Percentiles rank a stretch among this genome's conserved stretches.
Conservation (phyloP, 2,329 filamentous ascomycete genomes). For the Exophiala alcalophila region DNA sequence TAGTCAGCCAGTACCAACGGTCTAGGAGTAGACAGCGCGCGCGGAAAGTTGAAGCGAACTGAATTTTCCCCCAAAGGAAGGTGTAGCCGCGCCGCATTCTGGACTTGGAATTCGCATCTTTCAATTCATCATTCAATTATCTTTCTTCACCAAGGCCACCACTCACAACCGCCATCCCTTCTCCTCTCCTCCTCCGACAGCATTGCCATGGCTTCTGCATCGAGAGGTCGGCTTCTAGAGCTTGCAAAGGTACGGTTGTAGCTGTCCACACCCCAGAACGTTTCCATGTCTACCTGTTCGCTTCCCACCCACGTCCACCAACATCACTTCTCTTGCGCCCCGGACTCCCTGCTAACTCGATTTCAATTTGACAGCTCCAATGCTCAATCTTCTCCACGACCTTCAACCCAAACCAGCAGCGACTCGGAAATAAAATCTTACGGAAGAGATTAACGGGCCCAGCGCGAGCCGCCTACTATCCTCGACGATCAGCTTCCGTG, state of each 20-base stretch:
- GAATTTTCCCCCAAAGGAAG: slow-evolving; percentile 4
- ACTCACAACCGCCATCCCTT: background rate
- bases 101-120: background rate
- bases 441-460: slow-evolving; percentile 86
- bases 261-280: background rate
- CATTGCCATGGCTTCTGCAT: slow-evolving; percentile 24
- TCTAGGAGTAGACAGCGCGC: too few relatives aligned
- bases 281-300: too few relatives aligned
- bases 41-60: slow-evolving; percentile 7
- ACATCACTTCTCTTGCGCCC: too few relatives aligned
- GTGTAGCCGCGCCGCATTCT: slow-evolving; percentile 10
- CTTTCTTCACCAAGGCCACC: slow-evolving; percentile 3
- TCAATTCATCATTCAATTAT: slow-evolving; percentile 1
- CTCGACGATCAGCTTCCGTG: slow-evolving; percentile 67
- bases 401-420: slow-evolving; percentile 79
- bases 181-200: slow-evolving; percentile 2
- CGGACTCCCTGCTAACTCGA: slow-evolving; percentile 1
- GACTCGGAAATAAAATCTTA: slow-evolving; percentile 87
- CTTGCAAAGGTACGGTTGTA: slow-evolving; percentile 25
- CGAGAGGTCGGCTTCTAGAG: slow-evolving; percentile 27
- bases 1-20: too few relatives aligned
- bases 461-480: slow-evolving; percentile 82
- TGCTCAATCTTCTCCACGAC: slow-evolving; percentile 88
- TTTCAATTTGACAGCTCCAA: slow-evolving; percentile 63
- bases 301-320: too few relatives aligned